These are phyloP conservation scores for Nadsonia fulvescens DNA, from an alignment of 805 yeast species.

Conservation along the genomic window DNA sequence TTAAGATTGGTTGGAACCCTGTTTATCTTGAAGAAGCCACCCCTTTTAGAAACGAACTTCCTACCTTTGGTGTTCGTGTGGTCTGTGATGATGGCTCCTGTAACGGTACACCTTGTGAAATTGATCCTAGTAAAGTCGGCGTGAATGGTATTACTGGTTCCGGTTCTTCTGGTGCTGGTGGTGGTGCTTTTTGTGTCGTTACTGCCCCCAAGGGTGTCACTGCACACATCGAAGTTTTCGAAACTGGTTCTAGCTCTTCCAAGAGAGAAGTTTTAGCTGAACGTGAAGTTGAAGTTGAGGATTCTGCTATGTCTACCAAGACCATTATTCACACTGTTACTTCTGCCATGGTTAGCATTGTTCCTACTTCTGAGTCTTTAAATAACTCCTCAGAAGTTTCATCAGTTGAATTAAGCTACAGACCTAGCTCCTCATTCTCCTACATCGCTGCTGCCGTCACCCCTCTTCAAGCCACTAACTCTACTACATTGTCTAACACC, in stretches of 20 bases:
- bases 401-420: no score
- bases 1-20: slow-evolving; percentile 87
- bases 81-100: slow-evolving; percentile 59
- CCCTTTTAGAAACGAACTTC: slow-evolving; percentile 37
- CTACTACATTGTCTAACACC: no score
- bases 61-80: slow-evolving; percentile 54
- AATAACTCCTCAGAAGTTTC: no score
- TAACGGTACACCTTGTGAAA: slow-evolving; percentile 62
- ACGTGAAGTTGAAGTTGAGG: no score
- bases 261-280: no score
- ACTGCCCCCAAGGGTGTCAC: slow-evolving; percentile 47
- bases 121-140: slow-evolving; percentile 49
- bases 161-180: slow-evolving; percentile 33
- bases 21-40: slow-evolving; percentile 40
- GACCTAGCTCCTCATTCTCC: no score
- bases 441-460: no score
- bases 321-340: no score
- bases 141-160: slow-evolving; percentile 35
- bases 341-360: no score
- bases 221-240: slow-evolving; percentile 62
- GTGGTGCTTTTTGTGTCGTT: slow-evolving; percentile 68
- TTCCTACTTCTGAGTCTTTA: no score
- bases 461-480: no score
- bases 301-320: no score
- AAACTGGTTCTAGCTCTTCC: slow-evolving; percentile 11